These are phyloP conservation scores for Thelephora terrestris DNA, from an alignment of 1,284 basidiomycete species.

Conservation along the genomic window DNA sequence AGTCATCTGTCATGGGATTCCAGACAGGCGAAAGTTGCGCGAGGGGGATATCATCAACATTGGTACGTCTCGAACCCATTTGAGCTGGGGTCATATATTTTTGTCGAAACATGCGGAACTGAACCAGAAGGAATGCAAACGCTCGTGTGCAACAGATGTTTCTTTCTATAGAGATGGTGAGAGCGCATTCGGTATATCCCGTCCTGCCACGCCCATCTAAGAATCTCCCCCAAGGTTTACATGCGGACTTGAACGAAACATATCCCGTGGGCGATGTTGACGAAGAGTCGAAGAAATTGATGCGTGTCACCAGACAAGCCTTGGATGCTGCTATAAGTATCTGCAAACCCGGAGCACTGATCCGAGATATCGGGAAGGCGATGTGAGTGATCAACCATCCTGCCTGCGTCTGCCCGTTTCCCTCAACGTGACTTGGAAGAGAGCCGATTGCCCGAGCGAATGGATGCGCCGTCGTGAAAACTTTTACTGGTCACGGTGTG, in stretches of 20 bases:
- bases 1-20: constrained; percentile 95
- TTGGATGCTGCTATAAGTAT: constrained; percentile 82
- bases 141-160: constrained; percentile 34
- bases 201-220: constrained; percentile 2
- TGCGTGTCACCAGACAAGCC: constrained; percentile 70
- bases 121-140: background rate
- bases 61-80: constrained; percentile 34
- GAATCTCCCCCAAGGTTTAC: constrained; percentile 50
- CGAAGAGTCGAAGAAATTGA: constrained; percentile 73
- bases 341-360: constrained; percentile 84
- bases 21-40: constrained; percentile 75
- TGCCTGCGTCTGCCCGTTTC: background rate
- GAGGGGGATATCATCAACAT: constrained; percentile 94
- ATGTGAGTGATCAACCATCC: constrained; percentile 43
- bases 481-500: constrained; percentile 89
- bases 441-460: constrained; percentile 76
- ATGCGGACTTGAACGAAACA: constrained; percentile 85
- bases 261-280: constrained; percentile 86
- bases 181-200: constrained; percentile 9
- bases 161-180: constrained; percentile 60
- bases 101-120: background rate
- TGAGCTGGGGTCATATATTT: background rate
- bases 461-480: constrained; percentile 77
- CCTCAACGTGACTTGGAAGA: constrained; percentile 25
- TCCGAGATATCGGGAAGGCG: constrained; percentile 73